Evolutionary conservation across 768 basidiomycete species (phyloP).

Genomic region (Cystoderma amianthinum): DNA sequence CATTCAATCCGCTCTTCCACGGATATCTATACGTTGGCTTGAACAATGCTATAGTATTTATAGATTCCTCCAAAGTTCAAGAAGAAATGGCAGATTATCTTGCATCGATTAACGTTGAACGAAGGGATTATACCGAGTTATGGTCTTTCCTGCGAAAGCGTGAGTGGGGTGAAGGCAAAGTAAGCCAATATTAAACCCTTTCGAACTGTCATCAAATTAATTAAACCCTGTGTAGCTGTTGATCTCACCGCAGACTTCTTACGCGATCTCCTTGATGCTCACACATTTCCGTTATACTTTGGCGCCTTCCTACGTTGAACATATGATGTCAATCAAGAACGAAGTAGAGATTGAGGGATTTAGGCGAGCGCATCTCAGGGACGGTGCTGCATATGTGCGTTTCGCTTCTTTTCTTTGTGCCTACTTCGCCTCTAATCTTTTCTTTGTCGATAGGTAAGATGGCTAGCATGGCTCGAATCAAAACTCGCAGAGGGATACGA

Average conservation of each 20-base stretch:
- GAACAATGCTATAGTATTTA: conserved; percentile 62
- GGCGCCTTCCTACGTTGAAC: conserved; percentile 61
- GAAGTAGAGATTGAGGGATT: conserved; percentile 78
- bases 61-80: conserved; percentile 62
- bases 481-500: conserved; percentile 71
- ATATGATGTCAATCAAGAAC: conserved; percentile 87
- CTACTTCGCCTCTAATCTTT: conserved; percentile 5
- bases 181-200: conserved; percentile 17
- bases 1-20: conserved; percentile 89
- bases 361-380: conserved; percentile 78
- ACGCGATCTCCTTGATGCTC: conserved; percentile 80
- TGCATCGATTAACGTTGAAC: conserved; percentile 44
- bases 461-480: conserved; percentile 88
- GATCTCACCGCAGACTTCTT: conserved; percentile 68
- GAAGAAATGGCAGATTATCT: conserved; percentile 55
- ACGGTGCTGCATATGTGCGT: conserved; percentile 81
- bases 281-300: conserved; percentile 79
- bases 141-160: conserved; percentile 73
- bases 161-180: conserved; percentile 77
- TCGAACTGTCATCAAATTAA: conserved; percentile 4
- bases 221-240: conserved; percentile 36
- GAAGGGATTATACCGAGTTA: conserved; percentile 66
- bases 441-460: conserved; percentile 42
- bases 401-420: conserved; percentile 5
- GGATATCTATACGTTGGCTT: conserved; percentile 75